Percentiles rank a stretch among this genome's conserved stretches.
Evolutionary conservation across 2,329 filamentous ascomycete genomes (phyloP).

Genomic region (Passalora sequoiae): DNA sequence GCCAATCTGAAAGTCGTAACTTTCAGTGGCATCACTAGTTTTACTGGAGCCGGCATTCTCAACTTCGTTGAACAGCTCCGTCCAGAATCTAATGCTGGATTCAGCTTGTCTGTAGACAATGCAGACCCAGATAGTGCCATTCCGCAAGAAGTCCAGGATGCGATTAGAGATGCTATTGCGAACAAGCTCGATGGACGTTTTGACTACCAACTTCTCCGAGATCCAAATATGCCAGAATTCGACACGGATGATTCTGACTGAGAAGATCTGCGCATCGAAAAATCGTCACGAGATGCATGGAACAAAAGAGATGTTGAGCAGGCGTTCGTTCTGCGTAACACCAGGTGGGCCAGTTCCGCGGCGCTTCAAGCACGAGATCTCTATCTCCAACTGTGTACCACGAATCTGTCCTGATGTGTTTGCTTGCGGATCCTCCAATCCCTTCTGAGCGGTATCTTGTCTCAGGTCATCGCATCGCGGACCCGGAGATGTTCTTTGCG

Average conservation of each 20-base stretch:
- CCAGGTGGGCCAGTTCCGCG: no score
- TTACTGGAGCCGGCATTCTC: constrained; percentile 50
- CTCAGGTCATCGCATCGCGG: no score
- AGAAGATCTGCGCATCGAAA: constrained; percentile 5
- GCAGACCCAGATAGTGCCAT: constrained; percentile 41
- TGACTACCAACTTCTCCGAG: constrained; percentile 25
- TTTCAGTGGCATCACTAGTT: constrained; percentile 52
- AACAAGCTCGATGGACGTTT: constrained; percentile 36
- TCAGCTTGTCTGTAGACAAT: constrained; percentile 42
- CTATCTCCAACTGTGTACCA: no score
- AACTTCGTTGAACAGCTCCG: constrained; percentile 40
- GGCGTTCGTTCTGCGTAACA: no score
- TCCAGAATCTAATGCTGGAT: constrained; percentile 39
- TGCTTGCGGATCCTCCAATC: no score
- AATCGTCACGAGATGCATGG: no score
- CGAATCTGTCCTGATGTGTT: no score
- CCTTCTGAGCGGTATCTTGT: no score
- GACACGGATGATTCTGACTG: constrained; percentile 41
- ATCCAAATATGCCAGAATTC: constrained; percentile 44
- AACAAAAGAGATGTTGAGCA: no score
- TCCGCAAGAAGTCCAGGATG: constrained; percentile 36
- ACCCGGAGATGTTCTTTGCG: no score
- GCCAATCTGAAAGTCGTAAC: constrained; percentile 48
- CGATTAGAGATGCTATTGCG: constrained; percentile 36
- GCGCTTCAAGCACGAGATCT: no score